Conservation (phyloP, 2,329 filamentous ascomycete genomes). For the Fusarium secorum region DNA sequence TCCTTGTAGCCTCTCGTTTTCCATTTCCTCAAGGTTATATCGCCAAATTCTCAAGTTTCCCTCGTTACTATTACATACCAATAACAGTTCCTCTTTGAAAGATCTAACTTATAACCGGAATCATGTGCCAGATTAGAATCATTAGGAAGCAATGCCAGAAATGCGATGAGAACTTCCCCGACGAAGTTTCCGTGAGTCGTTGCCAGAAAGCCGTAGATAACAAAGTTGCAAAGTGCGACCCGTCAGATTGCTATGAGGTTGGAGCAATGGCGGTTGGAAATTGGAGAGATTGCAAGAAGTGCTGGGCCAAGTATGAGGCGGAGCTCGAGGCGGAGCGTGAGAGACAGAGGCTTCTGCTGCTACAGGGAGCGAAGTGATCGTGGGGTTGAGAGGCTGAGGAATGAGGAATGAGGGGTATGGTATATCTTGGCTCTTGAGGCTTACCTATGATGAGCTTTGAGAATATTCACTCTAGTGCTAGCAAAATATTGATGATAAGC, state of each 20-base stretch:
- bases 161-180: neutral
- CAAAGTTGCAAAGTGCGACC: neutral
- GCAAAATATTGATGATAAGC: fast-evolving
- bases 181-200: neutral
- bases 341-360: neutral
- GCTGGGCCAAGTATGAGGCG: neutral
- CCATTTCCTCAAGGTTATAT: too few species aligned
- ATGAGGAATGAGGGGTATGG: too few species aligned
- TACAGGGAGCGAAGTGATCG: neutral
- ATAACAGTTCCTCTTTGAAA: fast-evolving
- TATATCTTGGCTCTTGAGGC: too few species aligned
- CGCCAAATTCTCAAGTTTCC: neutral
- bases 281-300: neutral
- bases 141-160: neutral
- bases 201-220: neutral
- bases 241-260: neutral
- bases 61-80: too few species aligned
- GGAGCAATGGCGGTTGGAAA: neutral
- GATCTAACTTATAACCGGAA: fast-evolving
- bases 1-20: neutral
- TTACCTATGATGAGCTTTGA: neutral
- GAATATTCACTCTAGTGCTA: neutral
- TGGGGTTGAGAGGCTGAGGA: too few species aligned
- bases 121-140: neutral
- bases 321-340: neutral